phyloP scores from a whole-genome alignment of 2,329 filamentous ascomycete species.

The Aureobasidium sp. region DNA sequence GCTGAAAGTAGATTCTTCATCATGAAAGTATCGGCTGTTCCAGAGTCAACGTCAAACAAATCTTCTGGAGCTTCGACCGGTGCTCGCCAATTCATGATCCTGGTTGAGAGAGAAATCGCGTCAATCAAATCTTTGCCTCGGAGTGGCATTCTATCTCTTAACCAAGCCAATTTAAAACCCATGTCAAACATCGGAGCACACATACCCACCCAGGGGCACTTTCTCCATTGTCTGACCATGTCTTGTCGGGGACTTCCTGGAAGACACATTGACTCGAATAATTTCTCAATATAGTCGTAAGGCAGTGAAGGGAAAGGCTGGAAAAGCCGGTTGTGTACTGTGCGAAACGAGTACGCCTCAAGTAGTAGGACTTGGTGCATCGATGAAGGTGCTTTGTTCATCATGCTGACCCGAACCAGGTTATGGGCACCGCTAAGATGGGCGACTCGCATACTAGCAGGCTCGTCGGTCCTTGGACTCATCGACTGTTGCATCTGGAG shows the following conservation, averaged over 20 bases:
- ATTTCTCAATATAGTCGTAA: neutral
- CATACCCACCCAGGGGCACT: slow-evolving; percentile 13
- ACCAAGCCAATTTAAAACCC: neutral
- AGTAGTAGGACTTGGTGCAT: slow-evolving; percentile 10
- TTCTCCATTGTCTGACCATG: neutral
- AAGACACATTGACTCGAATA: neutral
- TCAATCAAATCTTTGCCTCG: neutral
- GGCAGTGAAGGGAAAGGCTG: neutral
- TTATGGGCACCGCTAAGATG: slow-evolving; percentile 9
- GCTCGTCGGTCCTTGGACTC: slow-evolving; percentile 4
- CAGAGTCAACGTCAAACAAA: slow-evolving; percentile 1
- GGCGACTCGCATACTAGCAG: neutral
- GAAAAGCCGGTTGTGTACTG: neutral
- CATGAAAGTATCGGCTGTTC: neutral
- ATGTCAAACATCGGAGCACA: slow-evolving; percentile 4
- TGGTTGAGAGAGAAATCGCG: neutral
- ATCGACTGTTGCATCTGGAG: neutral
- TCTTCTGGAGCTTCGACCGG: slow-evolving; percentile 4
- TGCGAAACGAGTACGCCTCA: neutral
- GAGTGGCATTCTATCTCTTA: neutral
- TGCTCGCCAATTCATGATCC: neutral
- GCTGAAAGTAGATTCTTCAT: slow-evolving; percentile 5
- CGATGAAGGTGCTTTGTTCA: neutral
- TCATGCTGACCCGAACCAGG: neutral
- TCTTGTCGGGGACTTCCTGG: slow-evolving; percentile 9